A percentile compares a stretch with the other conserved stretches of the same genome.
phyloP scores from a whole-genome alignment of 495 filamentous ascomycete genomes.

The Tuber borchii region DNA sequence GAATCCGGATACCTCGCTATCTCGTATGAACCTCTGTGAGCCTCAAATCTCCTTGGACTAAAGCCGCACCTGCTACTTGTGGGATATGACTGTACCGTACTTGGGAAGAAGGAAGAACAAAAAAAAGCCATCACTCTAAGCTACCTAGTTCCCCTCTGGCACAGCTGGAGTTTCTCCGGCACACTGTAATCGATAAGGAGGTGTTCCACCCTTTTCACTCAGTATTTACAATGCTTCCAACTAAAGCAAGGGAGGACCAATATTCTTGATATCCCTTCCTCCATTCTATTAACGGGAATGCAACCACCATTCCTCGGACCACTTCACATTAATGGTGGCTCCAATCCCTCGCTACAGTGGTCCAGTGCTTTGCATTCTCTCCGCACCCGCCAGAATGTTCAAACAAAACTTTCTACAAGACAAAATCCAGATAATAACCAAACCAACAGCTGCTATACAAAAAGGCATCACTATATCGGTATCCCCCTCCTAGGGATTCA shows the following conservation, averaged over 20 bases:
- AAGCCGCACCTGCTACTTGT: too few species aligned
- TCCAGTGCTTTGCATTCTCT: not conserved
- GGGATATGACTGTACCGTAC: too few species aligned
- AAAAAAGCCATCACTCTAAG: too few species aligned
- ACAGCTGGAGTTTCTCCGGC: not conserved
- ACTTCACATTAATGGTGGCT: not conserved
- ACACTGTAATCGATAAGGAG: not conserved
- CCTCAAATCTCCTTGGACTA: too few species aligned
- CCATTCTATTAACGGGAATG: not conserved
- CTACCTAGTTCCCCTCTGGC: not conserved
- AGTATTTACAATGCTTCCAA: not conserved
- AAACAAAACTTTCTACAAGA: not conserved
- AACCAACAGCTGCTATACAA: not conserved
- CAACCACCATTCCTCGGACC: not conserved
- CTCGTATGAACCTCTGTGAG: too few species aligned
- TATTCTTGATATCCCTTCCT: not conserved
- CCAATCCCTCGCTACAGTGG: not conserved
- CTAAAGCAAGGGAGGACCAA: not conserved
- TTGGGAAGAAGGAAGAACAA: too few species aligned
- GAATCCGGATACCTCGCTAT: too few species aligned
- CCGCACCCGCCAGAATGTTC: not conserved
- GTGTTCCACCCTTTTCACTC: not conserved
- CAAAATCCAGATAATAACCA: not conserved
- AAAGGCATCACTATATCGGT: not conserved
- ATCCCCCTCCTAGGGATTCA: not conserved